Conservation (phyloP, 139 green algal species). For the Chlorella vulgaris region DNA sequence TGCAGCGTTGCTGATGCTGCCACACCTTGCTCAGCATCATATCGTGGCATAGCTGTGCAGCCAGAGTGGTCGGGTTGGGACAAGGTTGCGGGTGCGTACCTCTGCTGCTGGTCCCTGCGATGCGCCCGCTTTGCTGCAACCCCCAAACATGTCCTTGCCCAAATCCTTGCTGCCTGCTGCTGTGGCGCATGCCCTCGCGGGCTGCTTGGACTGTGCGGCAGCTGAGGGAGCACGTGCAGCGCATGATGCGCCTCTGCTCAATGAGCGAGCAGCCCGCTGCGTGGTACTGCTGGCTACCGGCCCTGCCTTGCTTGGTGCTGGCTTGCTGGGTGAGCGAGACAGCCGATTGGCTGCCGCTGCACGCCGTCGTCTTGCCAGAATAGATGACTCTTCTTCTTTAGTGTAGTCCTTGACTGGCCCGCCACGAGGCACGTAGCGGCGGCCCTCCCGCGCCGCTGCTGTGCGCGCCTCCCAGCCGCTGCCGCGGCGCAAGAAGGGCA, state of each 20-base stretch:
- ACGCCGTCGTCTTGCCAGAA: background rate
- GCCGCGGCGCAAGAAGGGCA: conserved; percentile 47
- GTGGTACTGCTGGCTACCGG: too few species aligned
- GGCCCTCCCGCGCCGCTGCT: conserved; percentile 19
- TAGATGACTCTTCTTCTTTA: conserved; percentile 1
- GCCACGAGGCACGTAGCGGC: conserved; percentile 54
- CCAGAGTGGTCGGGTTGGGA: too few species aligned
- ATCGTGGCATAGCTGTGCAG: too few species aligned
- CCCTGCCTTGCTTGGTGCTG: background rate
- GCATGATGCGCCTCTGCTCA: background rate
- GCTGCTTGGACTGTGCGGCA: too few species aligned
- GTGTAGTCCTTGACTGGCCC: conserved; percentile 47
- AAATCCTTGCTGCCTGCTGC: too few species aligned
- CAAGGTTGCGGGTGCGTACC: too few species aligned
- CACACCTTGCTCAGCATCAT: too few species aligned
- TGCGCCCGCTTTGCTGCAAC: too few species aligned
- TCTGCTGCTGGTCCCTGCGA: too few species aligned
- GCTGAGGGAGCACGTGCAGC: too few species aligned
- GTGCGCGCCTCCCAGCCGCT: conserved; percentile 36
- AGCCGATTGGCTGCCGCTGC: background rate
- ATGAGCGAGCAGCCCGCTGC: background rate
- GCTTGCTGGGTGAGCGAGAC: background rate
- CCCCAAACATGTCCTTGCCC: too few species aligned
- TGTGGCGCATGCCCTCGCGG: too few species aligned
- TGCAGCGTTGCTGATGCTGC: background rate